Conservation (phyloP, 2,329 filamentous ascomycete species). For the Alternaria viburni region DNA sequence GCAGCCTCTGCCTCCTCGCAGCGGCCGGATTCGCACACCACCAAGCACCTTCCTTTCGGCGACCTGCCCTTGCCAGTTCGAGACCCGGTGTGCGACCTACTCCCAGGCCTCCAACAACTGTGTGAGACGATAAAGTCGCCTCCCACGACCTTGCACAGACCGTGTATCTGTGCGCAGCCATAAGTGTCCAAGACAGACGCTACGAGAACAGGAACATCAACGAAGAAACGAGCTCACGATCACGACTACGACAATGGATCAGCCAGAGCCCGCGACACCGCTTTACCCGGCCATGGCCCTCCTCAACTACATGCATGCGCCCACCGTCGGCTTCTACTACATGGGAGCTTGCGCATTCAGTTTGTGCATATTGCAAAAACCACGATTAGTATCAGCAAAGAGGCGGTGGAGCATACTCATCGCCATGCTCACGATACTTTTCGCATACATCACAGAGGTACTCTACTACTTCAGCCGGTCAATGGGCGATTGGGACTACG, state of each 20-base stretch:
- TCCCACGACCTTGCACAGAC: background rate
- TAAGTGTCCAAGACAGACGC: background rate
- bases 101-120: background rate
- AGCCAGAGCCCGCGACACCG: conserved; percentile 7
- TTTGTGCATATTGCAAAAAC: conserved; percentile 40
- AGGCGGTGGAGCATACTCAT: conserved; percentile 28
- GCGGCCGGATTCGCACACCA: conserved; percentile 6
- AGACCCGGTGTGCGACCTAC: background rate
- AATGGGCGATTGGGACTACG: conserved; percentile 36
- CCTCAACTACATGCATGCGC: conserved; percentile 44
- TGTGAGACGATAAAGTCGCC: conserved; percentile 2
- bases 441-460: conserved; percentile 38
- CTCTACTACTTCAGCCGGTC: conserved; percentile 43
- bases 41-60: conserved; percentile 1
- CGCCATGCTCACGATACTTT: conserved; percentile 20
- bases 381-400: conserved; percentile 29
- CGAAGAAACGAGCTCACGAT: background rate
- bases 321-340: conserved; percentile 39
- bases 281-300: conserved; percentile 34
- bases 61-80: background rate
- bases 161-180: background rate
- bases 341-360: conserved; percentile 35
- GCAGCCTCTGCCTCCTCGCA: conserved; percentile 1
- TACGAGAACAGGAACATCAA: background rate
- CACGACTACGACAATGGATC: conserved; percentile 16